Percentiles rank a stretch among this genome's conserved stretches.
Conservation (phyloP, 208 protist species). For the Trypanosoma boissoni region DNA sequence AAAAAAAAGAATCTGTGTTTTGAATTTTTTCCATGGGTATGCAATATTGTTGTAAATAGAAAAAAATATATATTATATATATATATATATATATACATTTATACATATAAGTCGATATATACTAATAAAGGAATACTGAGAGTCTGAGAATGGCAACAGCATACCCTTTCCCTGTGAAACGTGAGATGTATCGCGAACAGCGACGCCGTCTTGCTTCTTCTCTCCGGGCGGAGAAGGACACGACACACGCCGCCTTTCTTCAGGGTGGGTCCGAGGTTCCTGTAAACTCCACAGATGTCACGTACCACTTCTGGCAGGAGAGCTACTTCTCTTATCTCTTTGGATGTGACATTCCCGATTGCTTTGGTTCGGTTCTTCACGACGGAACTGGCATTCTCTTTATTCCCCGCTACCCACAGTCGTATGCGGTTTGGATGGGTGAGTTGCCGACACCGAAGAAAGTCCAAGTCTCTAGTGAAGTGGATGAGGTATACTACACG, state of each 20-base stretch:
- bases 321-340: conserved; percentile 95
- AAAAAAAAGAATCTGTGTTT: too few relatives aligned
- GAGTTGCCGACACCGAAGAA: conserved; percentile 65
- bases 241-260: conserved; percentile 71
- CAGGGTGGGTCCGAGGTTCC: conserved; percentile 79
- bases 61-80: too few relatives aligned
- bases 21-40: too few relatives aligned
- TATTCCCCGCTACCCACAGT: conserved; percentile 73
- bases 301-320: conserved; percentile 92
- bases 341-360: conserved; percentile 84
- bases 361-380: conserved; percentile 65
- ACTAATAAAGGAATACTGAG: not conserved
- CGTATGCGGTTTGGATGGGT: conserved; percentile 93
- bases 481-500: conserved; percentile 82
- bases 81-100: conserved; percentile 2
- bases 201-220: conserved; percentile 60
- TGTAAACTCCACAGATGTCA: conserved; percentile 87
- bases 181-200: conserved; percentile 87
- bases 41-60: too few relatives aligned
- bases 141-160: conserved; percentile 20
- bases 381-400: conserved; percentile 79
- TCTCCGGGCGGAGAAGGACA: conserved; percentile 32
- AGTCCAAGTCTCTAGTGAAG: conserved; percentile 45
- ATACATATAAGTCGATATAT: too few relatives aligned
- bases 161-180: conserved; percentile 64